Evolutionary conservation across 805 yeast species (phyloP).

Genomic region (Yamadazyma endophytica): DNA sequence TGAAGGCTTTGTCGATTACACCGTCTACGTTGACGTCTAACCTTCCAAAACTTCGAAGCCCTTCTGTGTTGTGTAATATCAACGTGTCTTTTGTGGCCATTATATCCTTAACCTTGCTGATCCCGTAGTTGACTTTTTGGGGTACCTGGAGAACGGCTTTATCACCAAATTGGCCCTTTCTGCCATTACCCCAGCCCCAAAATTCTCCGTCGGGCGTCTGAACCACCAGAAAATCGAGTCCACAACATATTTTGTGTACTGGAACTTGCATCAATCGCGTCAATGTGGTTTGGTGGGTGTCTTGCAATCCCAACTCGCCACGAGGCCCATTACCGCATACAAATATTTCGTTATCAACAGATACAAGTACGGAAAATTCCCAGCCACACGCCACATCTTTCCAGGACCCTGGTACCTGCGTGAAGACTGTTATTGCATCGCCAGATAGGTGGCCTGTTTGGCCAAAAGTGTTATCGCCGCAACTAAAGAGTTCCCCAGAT

Average conservation of each 20-base stretch:
- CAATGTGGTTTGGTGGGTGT: slow-evolving; percentile 9
- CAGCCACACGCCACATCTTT: slow-evolving; percentile 66
- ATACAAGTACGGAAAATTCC: slow-evolving; percentile 62
- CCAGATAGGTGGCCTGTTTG: slow-evolving; percentile 42
- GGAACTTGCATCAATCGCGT: slow-evolving; percentile 4
- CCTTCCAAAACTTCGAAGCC: slow-evolving; percentile 17
- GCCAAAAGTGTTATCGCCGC: slow-evolving; percentile 57
- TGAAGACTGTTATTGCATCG: slow-evolving; percentile 5
- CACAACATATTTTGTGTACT: slow-evolving; percentile 20
- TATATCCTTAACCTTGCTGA: slow-evolving; percentile 20
- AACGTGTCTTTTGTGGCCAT: slow-evolving; percentile 6
- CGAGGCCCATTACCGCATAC: slow-evolving; percentile 61
- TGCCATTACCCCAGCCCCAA: slow-evolving; percentile 66
- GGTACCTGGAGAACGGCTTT: slow-evolving; percentile 9
- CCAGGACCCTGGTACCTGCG: slow-evolving; percentile 26
- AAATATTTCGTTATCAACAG: slow-evolving; percentile 35
- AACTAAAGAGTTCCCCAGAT: slow-evolving; percentile 49
- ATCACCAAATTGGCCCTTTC: slow-evolving; percentile 50
- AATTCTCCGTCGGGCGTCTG: slow-evolving; percentile 37
- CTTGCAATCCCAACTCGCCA: slow-evolving; percentile 65
- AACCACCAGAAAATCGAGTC: slow-evolving; percentile 45
- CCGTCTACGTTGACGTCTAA: slow-evolving; percentile 2
- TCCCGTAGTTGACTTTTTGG: neutral
- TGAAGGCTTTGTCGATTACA: slow-evolving; percentile 8
- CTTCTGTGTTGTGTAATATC: slow-evolving; percentile 2